Evolutionary conservation across 2,329 filamentous ascomycete genomes (phyloP), one percentile per base, ranked within the genome.

Genomic region (Colletotrichum sp.): DNA sequence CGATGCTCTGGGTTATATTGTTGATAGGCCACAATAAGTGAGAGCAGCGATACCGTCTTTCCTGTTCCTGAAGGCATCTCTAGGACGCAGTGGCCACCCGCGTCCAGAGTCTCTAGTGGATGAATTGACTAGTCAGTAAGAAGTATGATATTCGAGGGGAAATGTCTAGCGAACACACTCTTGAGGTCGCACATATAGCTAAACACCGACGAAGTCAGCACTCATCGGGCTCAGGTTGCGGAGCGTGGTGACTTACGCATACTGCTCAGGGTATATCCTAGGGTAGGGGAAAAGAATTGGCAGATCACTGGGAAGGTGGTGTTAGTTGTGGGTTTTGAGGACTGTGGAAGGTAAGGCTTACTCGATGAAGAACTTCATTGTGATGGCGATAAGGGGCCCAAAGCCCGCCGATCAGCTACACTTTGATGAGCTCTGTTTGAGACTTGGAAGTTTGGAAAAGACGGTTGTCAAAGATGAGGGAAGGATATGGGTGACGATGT

Each of bases 61-160:
- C 97, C 97, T 28, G 97, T 99, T 59, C 97, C 97, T 75, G 97
- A 99, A 85, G 97, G 97, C 97, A 99, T 99, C 87, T 99, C 97
- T 80, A 99, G 87, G 27, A 99, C 96, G 84, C 96, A 98, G 86
- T 99, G 96, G 77, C 97, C 98, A 68, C 95, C 95, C 25, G 94
- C 94, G 89, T 99, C 97, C 81, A 99, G 93, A 25, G 97, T 98
- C 79, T 88, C 89, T 91, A 64, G 9, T 22, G n/a, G 15, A 34
- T 44, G 13, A 7, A 39, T 28, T 19, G 5, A 15, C 12, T 48
- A 8, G 61, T 75, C 52, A 74, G 65, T 60, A 25, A 28, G 32
- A 15, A 12, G 11, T 27, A 15, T 25, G n/a, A 9, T 6, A 27
- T 27, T 11, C 59, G 12, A 15, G 16, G n/a, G 30, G 27, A 22